phyloP scores from a whole-genome alignment of 495 filamentous ascomycete species.

The Aspergillus cavernicola region DNA sequence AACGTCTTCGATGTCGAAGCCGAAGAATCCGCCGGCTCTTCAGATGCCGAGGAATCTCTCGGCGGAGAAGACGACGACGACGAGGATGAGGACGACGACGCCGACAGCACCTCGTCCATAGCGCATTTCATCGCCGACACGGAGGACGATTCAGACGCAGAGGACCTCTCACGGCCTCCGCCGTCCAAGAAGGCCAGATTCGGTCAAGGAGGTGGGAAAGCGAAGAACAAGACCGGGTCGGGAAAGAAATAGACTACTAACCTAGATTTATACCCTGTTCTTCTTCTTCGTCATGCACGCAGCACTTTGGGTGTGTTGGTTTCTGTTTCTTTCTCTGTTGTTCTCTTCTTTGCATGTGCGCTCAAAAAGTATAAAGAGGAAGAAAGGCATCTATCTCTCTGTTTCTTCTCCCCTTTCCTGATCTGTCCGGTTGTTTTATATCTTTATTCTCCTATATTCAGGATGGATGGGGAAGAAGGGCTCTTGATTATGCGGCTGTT shows the following conservation, averaged over 20 bases:
- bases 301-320: slow-evolving; percentile 3
- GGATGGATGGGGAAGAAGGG: not conserved
- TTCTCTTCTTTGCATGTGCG: not conserved
- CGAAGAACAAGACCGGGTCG: slow-evolving; percentile 29
- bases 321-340: not conserved
- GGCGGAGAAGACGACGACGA: slow-evolving; percentile 38
- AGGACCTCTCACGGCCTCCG: slow-evolving; percentile 24
- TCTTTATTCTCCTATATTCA: slow-evolving; percentile 2
- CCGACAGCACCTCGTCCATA: slow-evolving; percentile 41
- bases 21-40: slow-evolving; percentile 44
- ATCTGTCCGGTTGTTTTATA: slow-evolving; percentile 4
- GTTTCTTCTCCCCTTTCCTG: not conserved
- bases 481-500: not conserved
- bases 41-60: slow-evolving; percentile 44
- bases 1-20: slow-evolving; percentile 44
- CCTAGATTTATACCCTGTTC: slow-evolving; percentile 21
- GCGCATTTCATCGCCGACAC: slow-evolving; percentile 46
- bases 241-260: slow-evolving; percentile 27
- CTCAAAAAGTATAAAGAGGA: slow-evolving; percentile 16
- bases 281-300: slow-evolving; percentile 4
- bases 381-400: slow-evolving; percentile 3
- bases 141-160: slow-evolving; percentile 37
- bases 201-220: slow-evolving; percentile 21
- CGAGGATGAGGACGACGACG: slow-evolving; percentile 42
- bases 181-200: slow-evolving; percentile 39